Evolutionary conservation across 495 filamentous ascomycete species (phyloP).

Genomic region (Lasiosphaeria miniovina): DNA sequence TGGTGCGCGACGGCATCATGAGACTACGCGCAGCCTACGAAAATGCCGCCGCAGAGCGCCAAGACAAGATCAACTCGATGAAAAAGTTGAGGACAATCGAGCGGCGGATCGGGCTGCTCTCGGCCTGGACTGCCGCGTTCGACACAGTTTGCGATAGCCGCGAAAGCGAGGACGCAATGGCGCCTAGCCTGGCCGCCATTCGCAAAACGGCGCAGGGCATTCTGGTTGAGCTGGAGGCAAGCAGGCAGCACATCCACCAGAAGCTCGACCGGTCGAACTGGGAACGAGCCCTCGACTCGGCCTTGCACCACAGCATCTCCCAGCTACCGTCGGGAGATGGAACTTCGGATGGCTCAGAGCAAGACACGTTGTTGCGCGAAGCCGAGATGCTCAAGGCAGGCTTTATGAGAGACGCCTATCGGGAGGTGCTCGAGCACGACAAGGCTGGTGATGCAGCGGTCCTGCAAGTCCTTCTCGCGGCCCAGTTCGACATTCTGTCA

Average conservation of each 20-base stretch:
- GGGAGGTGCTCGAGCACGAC: conserved; percentile 78
- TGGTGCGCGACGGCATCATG: conserved; percentile 75
- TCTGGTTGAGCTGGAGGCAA: conserved; percentile 80
- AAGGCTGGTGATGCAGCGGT: conserved; percentile 72
- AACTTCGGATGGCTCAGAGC: conserved; percentile 63
- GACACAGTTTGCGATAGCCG: conserved; percentile 72
- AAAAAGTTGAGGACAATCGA: conserved; percentile 82
- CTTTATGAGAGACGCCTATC: conserved; percentile 77
- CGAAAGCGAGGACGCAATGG: conserved; percentile 64
- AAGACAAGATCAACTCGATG: conserved; percentile 75
- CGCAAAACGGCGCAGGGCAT: conserved; percentile 86
- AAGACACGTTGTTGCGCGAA: conserved; percentile 71
- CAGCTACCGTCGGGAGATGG: conserved; percentile 75
- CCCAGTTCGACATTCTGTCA: conserved; percentile 87
- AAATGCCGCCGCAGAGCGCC: conserved; percentile 71
- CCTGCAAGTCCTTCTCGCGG: conserved; percentile 76
- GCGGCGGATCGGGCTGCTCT: conserved; percentile 76
- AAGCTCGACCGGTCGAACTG: conserved; percentile 73
- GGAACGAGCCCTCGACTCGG: conserved; percentile 81
- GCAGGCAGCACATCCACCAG: conserved; percentile 85
- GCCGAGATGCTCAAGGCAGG: conserved; percentile 78
- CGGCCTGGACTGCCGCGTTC: conserved; percentile 90
- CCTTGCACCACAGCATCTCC: conserved; percentile 77
- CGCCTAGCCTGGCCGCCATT: conserved; percentile 65
- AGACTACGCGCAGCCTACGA: conserved; percentile 83